Base-by-base conservation (phyloP, 176 grass and related monocot genomes). In the Musa acuminata region DNA sequence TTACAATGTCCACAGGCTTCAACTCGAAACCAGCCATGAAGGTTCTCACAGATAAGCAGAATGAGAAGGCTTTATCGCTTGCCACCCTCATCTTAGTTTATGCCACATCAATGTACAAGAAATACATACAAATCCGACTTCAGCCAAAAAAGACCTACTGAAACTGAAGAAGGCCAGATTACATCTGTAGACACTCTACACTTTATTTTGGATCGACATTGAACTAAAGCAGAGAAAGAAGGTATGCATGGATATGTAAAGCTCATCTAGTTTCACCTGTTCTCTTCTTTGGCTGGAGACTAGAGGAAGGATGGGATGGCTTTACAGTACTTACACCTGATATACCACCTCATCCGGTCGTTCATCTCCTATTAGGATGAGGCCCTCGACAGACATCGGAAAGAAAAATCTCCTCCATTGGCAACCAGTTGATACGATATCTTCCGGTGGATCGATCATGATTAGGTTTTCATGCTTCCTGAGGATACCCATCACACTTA, bases 401-500 rank as follows among this genome's bases (percentile, higher is more conserved):
- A 99, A 87, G 78, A 99, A 86, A 73, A 77, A 85, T 78, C 95
- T 93, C 62, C 53, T 85, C 72, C 58, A 87, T 78, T 86, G 95
- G 57, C 72, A 87, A 21, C 88, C 73, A 3, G 86, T 94, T 23
- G 90, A 64, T 51, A 89, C 48, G 53, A 78, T 62, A 24, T 80
- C 78, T 2, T 29, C 21, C 0, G 84, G 75, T 3, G 86, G 80
- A 49, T 94, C 90, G 9, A 99, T 75, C 11, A 99, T 85, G 76
- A 94, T 87, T 8, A 53, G 78, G 13, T 84, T 64, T 63, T 91
- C 85, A 51, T 94, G 86, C 59, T 81, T 80, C 85, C 80, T 87
- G 17, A 94, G 72, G 58, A 99, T 77, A 17, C 95, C 95, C 43
- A 99, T 87, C 50, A 99, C 88, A 74, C 88, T 94, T 49, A 78